Conservation (phyloP, 2,329 filamentous ascomycete species). For the Aspergillus vadensis region DNA sequence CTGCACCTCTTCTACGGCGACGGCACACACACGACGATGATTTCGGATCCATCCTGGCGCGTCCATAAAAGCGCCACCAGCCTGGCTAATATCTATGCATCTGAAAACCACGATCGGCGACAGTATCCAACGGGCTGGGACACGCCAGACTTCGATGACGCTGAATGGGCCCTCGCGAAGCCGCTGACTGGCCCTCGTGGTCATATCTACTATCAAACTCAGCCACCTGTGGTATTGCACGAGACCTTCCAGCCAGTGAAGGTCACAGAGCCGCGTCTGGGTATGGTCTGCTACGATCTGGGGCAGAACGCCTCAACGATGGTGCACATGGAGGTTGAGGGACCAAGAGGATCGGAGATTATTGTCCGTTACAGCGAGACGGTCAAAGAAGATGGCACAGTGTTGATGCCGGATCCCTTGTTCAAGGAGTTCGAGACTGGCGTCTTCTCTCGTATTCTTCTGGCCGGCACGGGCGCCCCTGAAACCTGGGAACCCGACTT, state of each 20-base stretch:
- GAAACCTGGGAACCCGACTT: constrained; percentile 29
- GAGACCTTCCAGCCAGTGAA: constrained; percentile 24
- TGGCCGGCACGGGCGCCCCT: constrained; percentile 18
- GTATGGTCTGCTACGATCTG: constrained; percentile 24
- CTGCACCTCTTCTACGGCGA: constrained; percentile 25
- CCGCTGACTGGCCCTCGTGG: constrained; percentile 27
- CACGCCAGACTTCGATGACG: constrained; percentile 15
- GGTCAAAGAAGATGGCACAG: constrained; percentile 20
- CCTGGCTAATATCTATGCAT: constrained; percentile 29
- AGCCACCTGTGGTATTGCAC: constrained; percentile 26
- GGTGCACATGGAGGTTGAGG: constrained; percentile 20
- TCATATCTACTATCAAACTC: constrained; percentile 25
- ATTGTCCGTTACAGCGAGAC: constrained; percentile 24
- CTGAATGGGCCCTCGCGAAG: constrained; percentile 20
- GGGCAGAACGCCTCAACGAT: constrained; percentile 27
- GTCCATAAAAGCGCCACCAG: constrained; percentile 26
- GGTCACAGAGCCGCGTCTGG: constrained; percentile 12
- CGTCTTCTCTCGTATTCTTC: constrained; percentile 23
- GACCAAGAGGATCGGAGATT: constrained; percentile 20
- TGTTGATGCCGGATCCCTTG: constrained; percentile 28
- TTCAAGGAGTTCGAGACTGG: constrained; percentile 29
- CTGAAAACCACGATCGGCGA: constrained; percentile 25
- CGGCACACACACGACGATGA: constrained; percentile 20
- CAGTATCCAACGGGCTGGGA: constrained; percentile 27
- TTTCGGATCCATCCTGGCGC: constrained; percentile 26